These are phyloP conservation scores for Coriaria nepalensis DNA, from an alignment of 306 rosid species.

Conservation along the genomic window DNA sequence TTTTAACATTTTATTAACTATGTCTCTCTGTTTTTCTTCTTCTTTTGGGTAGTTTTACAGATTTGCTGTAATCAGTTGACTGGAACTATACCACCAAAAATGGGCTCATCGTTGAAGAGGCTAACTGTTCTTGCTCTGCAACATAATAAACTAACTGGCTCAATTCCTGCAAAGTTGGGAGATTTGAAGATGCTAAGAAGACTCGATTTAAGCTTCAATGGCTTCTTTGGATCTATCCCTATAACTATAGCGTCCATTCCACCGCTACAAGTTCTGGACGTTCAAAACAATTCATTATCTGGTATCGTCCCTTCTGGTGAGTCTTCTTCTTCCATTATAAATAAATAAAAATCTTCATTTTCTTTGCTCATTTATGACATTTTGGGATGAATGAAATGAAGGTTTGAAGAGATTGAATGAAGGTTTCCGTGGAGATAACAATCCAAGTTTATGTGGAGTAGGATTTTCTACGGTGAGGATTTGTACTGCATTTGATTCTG, in stretches of 20 bases:
- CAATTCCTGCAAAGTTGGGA: slow-evolving; percentile 58
- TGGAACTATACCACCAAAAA: slow-evolving; percentile 49
- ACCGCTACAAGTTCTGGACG: slow-evolving; percentile 37
- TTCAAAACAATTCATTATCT: slow-evolving; percentile 60
- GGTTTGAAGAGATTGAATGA: slow-evolving; percentile 49
- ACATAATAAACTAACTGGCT: slow-evolving; percentile 47
- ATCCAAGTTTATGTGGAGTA: slow-evolving; percentile 52
- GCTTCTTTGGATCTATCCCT: slow-evolving; percentile 50
- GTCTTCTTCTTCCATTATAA: slow-evolving; percentile 8
- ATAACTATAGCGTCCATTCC: slow-evolving; percentile 28
- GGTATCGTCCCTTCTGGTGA: slow-evolving; percentile 69
- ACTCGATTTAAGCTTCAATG: slow-evolving; percentile 75
- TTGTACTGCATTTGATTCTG: slow-evolving; percentile 36
- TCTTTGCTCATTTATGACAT: background rate
- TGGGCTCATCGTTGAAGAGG: slow-evolving; percentile 47
- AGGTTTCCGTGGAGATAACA: slow-evolving; percentile 61
- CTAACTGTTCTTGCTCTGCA: slow-evolving; percentile 62
- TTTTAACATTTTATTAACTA: background rate
- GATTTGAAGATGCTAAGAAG: slow-evolving; percentile 35
- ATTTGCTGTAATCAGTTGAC: slow-evolving; percentile 64
- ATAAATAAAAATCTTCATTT: background rate
- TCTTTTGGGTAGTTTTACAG: slow-evolving; percentile 41
- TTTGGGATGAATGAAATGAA: slow-evolving; percentile 21
- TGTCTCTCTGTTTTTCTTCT: background rate
- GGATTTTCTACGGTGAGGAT: slow-evolving; percentile 44